A percentile compares a stretch with the other conserved stretches of the same genome.
These are phyloP conservation scores for Leccinum fibrillosum DNA, from an alignment of 768 basidiomycete species.

Conservation along the genomic window DNA sequence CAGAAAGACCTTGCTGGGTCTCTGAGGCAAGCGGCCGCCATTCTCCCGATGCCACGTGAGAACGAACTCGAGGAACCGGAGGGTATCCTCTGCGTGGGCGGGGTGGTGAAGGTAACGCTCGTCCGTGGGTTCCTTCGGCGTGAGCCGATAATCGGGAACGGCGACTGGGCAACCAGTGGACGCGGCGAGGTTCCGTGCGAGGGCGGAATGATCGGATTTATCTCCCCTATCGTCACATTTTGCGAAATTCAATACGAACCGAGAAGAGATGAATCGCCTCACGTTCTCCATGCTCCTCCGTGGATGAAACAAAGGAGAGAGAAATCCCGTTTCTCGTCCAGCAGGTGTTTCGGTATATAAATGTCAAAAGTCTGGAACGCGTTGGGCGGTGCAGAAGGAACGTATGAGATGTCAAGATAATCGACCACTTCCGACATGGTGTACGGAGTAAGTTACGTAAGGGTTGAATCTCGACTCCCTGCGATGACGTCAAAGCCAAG, in stretches of 20 bases:
- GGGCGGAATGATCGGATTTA: conserved; percentile 53
- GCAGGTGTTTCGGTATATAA: conserved; percentile 34
- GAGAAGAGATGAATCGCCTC: conserved; percentile 27
- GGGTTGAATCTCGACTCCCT: neutral
- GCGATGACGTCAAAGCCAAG: conserved; percentile 28
- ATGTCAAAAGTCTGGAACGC: conserved; percentile 53
- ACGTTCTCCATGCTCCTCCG: conserved; percentile 84
- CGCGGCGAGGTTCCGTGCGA: conserved; percentile 52
- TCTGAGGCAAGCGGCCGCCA: conserved; percentile 29
- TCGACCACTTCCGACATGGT: conserved; percentile 1
- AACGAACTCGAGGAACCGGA: conserved; percentile 60
- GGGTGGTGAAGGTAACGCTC: conserved; percentile 56
- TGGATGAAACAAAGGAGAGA: conserved; percentile 70
- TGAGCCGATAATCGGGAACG: conserved; percentile 78
- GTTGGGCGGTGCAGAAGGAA: conserved; percentile 22
- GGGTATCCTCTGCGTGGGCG: conserved; percentile 62
- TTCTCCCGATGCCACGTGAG: conserved; percentile 35
- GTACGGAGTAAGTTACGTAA: neutral
- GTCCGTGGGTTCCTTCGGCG: conserved; percentile 39
- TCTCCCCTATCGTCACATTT: conserved; percentile 54
- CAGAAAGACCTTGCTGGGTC: conserved; percentile 47
- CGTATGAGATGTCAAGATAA: conserved; percentile 36
- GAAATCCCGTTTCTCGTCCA: neutral
- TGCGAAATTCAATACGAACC: neutral
- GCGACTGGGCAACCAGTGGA: conserved; percentile 56